Evolutionary conservation across 306 rosid species (phyloP), one percentile per base, ranked within the genome.

Genomic region (Dryas octopetala): DNA sequence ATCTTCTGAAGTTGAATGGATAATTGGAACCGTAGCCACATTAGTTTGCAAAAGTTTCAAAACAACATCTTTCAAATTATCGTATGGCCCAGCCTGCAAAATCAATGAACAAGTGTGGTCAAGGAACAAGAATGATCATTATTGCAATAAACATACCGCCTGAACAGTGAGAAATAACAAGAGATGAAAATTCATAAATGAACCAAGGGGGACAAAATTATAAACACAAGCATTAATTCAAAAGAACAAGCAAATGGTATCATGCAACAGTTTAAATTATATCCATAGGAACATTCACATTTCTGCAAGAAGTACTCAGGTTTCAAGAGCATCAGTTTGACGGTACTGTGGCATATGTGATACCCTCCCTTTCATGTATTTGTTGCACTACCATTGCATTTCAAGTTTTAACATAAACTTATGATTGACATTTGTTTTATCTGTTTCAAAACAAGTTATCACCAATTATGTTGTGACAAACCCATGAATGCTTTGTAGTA

Each of bases 1-100:
- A 70, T 90, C 97, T 71, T 92, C 98, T 46, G 93, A 79, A 73
- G 90, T 78, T 19, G 97, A 86, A 85, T 90, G 85, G 57, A 96
- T 85, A 65, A 96, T 76, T 47, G 99, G 99, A 84, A 96, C 90
- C 2, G 97, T 90, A 58, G 99, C 92, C 74, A 96, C 91, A 87
- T 83, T 90, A 83, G 88, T 88, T 83, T 92, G 97, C 81, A 96
- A 83, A 65, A 96, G 84, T 83, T 88, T 90, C 82, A 90, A 46
- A 66, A 91, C 92, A 89, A 90, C 77, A 67, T 92, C 99, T 79
- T 92, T 90, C 85, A 96, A 75, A 80, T 92, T 90, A 73, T 96
- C 99, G 78, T 84, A 81, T 17, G 99, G 99, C 64, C 96, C 92
- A 45, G 93, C 93, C 99, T 96, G 86, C 84, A 80, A 28, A 58